Evolutionary conservation across 306 rosid species (phyloP).

Genomic region (Malus sieversii): DNA sequence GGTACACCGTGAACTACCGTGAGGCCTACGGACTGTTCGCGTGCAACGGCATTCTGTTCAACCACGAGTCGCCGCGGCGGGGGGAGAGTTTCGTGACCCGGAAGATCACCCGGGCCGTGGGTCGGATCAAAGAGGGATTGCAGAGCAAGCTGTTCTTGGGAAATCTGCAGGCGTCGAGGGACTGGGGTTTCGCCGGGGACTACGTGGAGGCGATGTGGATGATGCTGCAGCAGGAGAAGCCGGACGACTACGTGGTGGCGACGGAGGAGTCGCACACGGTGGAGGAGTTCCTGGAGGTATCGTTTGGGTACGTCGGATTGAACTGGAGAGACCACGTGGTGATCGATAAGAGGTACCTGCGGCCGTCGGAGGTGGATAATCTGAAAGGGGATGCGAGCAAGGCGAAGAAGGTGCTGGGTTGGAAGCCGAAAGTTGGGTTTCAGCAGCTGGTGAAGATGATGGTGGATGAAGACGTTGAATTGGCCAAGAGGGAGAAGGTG

Average conservation of each 20-base stretch:
- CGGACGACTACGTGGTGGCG: constrained; percentile 91
- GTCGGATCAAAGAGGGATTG: constrained; percentile 86
- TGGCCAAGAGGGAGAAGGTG: constrained; percentile 91
- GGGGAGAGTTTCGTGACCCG: constrained; percentile 97
- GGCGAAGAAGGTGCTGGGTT: constrained; percentile 75
- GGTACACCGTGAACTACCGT: constrained; percentile 97
- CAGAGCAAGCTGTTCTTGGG: constrained; percentile 86
- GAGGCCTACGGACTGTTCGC: constrained; percentile 90
- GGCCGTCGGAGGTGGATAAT: constrained; percentile 91
- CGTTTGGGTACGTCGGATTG: constrained; percentile 79
- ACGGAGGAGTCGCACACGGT: constrained; percentile 95
- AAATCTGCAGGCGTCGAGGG: constrained; percentile 76
- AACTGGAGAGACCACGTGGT: constrained; percentile 84
- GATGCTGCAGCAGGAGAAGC: constrained; percentile 96
- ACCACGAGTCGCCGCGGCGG: constrained; percentile 81
- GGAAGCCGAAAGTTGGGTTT: constrained; percentile 94
- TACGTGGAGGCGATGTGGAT: constrained; percentile 99
- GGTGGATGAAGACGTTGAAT: constrained; percentile 86
- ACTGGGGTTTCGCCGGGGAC: constrained; percentile 98
- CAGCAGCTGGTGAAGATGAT: constrained; percentile 86
- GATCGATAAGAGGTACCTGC: constrained; percentile 77
- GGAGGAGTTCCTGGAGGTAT: constrained; percentile 77
- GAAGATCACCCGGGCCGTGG: constrained; percentile 87
- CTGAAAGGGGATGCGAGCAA: constrained; percentile 77
- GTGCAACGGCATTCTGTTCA: constrained; percentile 86